Evolutionary conservation across 148 eudicot genomes (phyloP).

Genomic region (Arctostaphylos glauca): DNA sequence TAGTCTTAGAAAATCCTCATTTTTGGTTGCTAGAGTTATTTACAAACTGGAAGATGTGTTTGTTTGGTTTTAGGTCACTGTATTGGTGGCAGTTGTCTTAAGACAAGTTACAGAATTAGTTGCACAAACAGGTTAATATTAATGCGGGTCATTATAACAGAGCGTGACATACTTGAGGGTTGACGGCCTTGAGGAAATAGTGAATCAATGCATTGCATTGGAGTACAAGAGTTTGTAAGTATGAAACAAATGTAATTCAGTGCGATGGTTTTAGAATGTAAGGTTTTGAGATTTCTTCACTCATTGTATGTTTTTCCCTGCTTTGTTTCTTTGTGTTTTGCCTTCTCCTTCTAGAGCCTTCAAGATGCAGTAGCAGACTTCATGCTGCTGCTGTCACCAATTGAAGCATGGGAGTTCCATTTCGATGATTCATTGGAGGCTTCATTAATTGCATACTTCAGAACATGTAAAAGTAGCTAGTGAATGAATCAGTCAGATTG

Average conservation of each 20-base stretch:
- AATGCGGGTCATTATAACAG: neutral
- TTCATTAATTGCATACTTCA: neutral
- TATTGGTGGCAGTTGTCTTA: neutral
- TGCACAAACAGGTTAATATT: neutral
- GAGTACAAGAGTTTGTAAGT: neutral
- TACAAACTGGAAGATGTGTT: neutral
- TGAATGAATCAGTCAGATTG: neutral
- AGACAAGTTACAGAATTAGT: neutral
- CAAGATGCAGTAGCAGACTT: neutral
- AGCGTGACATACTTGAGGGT: neutral
- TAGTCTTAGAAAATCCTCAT: neutral
- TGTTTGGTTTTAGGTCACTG: neutral
- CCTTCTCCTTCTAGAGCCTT: neutral
- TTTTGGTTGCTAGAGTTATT: neutral
- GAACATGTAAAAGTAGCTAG: neutral
- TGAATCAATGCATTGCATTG: neutral
- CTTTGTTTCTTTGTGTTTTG: neutral
- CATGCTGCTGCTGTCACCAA: neutral
- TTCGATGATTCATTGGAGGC: neutral
- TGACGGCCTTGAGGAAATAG: too few species aligned
- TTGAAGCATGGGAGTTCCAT: neutral
- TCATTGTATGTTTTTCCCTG: neutral
- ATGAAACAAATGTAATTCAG: neutral
- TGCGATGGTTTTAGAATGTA: neutral
- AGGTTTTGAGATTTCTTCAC: neutral